A percentile compares a stretch with the other conserved stretches of the same genome.
These are phyloP conservation scores for Agarophyton chilense DNA, from an alignment of 23 red algal species.

Conservation along the genomic window DNA sequence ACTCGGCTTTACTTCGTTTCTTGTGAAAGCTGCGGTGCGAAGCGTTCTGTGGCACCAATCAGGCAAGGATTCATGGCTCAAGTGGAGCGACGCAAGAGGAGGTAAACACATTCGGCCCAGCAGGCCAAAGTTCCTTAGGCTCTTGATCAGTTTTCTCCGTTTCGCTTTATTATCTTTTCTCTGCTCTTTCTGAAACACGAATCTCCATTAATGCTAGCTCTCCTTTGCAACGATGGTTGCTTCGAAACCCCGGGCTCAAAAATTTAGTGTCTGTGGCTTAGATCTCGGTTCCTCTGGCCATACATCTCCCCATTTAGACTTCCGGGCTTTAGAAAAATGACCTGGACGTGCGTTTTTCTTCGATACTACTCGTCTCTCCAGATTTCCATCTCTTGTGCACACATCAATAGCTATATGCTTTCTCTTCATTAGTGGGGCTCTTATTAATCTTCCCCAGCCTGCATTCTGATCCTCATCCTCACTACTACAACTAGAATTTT, in stretches of 20 bases:
- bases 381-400: conserved; percentile 43
- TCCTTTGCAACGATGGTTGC: neutral
- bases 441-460: conserved; percentile 57
- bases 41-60: conserved; percentile 93
- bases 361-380: conserved; percentile 51
- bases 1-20: conserved; percentile 97
- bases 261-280: conserved; percentile 32
- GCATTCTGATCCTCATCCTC: conserved; percentile 21
- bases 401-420: conserved; percentile 60
- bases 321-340: conserved; percentile 33
- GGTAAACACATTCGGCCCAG: conserved; percentile 10
- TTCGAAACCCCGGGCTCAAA: conserved; percentile 12
- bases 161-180: neutral
- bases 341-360: conserved; percentile 36
- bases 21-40: conserved; percentile 96
- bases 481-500: neutral
- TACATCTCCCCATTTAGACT: conserved; percentile 60
- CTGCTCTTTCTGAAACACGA: neutral
- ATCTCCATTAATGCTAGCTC: neutral
- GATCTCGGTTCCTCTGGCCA: conserved; percentile 36
- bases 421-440: conserved; percentile 40
- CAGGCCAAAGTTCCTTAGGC: neutral
- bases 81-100: conserved; percentile 76
- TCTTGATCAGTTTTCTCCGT: neutral
- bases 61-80: conserved; percentile 96